Conservation (phyloP, 768 basidiomycete species). For the Boletus rubescentipes region DNA sequence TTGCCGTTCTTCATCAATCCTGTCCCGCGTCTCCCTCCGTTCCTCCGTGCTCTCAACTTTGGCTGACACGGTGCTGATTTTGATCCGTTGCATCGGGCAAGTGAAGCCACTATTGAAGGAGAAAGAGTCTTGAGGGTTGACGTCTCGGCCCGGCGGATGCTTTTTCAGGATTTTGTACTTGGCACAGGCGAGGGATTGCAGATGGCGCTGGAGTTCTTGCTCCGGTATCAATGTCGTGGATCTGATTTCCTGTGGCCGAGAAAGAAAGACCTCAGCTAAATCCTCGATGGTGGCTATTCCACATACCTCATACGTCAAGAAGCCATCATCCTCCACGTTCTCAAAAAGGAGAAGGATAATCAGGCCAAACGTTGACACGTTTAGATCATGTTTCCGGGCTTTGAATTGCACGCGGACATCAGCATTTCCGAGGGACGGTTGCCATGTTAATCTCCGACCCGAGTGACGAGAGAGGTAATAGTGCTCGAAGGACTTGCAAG, state of each 20-base stretch:
- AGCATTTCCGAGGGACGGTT: slow-evolving; percentile 83
- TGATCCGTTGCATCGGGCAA: slow-evolving; percentile 83
- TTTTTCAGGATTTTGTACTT: slow-evolving; percentile 93
- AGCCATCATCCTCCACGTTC: slow-evolving; percentile 60
- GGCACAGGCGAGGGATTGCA: slow-evolving; percentile 94
- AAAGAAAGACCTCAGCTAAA: background rate
- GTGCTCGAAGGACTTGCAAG: slow-evolving; percentile 76
- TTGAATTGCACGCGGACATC: slow-evolving; percentile 88
- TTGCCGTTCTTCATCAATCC: slow-evolving; percentile 88
- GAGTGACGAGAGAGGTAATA: slow-evolving; percentile 90
- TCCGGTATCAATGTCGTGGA: slow-evolving; percentile 72
- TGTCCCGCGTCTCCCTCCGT: slow-evolving; percentile 84
- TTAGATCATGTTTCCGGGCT: slow-evolving; percentile 78
- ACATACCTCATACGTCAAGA: slow-evolving; percentile 74
- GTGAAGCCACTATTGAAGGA: slow-evolving; percentile 86
- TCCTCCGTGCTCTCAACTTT: slow-evolving; percentile 87
- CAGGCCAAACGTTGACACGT: slow-evolving; percentile 86
- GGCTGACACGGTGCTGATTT: slow-evolving; percentile 86
- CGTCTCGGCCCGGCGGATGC: slow-evolving; percentile 83
- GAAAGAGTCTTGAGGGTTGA: slow-evolving; percentile 75
- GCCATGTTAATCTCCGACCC: slow-evolving; percentile 90
- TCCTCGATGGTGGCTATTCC: background rate
- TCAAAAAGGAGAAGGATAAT: slow-evolving; percentile 90
- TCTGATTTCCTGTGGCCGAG: slow-evolving; percentile 72
- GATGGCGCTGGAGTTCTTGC: slow-evolving; percentile 79